Conservation (phyloP, 192 early-diverging fungal species). For the Entomortierella parvispora region DNA sequence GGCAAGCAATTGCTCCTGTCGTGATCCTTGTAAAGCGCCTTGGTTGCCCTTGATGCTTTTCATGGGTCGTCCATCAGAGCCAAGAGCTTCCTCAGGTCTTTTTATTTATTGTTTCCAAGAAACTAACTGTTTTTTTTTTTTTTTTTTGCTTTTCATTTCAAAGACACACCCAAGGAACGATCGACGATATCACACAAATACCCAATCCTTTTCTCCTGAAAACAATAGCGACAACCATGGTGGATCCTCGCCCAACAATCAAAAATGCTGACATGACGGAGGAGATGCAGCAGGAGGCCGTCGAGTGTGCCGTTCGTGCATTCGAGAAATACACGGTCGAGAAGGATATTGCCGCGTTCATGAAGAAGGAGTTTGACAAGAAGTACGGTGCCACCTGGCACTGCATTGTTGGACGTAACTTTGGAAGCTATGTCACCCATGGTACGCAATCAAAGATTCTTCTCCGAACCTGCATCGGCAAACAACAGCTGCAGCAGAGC, state of each 20-base stretch:
- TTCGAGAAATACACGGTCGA: constrained; percentile 94
- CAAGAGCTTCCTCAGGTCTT: neutral
- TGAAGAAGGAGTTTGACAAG: constrained; percentile 98
- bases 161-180: neutral
- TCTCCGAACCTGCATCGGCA: too few species aligned
- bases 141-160: neutral
- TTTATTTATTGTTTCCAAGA: neutral
- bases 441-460: constrained; percentile 57
- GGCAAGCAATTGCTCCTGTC: too few species aligned
- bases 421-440: constrained; percentile 98
- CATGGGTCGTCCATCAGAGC: too few species aligned
- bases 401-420: constrained; percentile 98
- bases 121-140: neutral
- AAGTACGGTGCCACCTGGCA: constrained; percentile 99
- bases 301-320: constrained; percentile 86
- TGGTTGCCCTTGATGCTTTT: too few species aligned
- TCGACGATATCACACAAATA: too few species aligned
- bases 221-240: too few species aligned
- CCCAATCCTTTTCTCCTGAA: too few species aligned
- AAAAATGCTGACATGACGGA: constrained; percentile 99
- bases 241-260: constrained; percentile 89
- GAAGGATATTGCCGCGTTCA: constrained; percentile 96
- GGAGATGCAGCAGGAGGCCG: constrained; percentile 93
- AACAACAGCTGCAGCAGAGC: too few species aligned
- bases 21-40: too few species aligned